These are phyloP conservation scores for Syzygium aromaticum DNA, from an alignment of 345 rosid genomes.

Conservation along the genomic window DNA sequence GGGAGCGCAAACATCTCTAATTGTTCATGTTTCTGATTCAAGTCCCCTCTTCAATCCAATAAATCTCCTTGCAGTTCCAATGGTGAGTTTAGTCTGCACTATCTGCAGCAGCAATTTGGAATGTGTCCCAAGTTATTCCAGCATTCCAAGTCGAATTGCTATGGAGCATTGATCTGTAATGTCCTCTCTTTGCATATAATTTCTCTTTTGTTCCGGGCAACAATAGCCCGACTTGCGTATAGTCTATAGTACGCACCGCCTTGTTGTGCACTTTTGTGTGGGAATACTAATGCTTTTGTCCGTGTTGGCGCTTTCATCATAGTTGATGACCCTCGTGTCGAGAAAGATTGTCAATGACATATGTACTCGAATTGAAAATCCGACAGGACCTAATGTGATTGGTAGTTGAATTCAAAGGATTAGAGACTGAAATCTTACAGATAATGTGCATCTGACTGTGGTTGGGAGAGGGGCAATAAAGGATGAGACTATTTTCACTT, in stretches of 20 bases:
- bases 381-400: neutral
- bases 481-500: neutral
- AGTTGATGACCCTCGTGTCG: neutral
- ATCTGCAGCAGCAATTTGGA: neutral
- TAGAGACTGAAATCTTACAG: neutral
- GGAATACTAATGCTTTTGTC: neutral
- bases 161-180: neutral
- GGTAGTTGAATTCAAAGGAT: neutral
- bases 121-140: neutral
- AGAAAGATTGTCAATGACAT: neutral
- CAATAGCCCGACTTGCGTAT: too few relatives aligned
- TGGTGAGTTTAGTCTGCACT: neutral
- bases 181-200: neutral
- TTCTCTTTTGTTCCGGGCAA: too few relatives aligned
- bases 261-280: too few relatives aligned
- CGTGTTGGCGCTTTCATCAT: neutral
- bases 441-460: neutral
- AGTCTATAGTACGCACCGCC: too few relatives aligned
- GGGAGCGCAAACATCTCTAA: neutral
- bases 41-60: neutral
- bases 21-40: neutral
- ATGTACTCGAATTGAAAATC: neutral
- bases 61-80: neutral
- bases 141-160: neutral
- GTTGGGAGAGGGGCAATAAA: neutral